phyloP scores from a whole-genome alignment of 192 early-diverging fungal genomes.

The Rhizophagus prolifer region DNA sequence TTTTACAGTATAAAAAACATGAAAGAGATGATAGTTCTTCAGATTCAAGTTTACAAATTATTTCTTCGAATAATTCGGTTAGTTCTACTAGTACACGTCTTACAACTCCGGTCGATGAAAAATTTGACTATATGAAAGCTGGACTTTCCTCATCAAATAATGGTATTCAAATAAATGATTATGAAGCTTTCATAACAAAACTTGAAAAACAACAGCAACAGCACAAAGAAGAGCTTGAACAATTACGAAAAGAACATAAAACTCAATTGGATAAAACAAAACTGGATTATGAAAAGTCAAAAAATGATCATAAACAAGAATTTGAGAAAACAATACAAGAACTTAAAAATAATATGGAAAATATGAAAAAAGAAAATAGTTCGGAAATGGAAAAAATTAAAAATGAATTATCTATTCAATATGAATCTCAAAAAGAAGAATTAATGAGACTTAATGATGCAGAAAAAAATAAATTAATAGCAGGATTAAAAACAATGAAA shows the following conservation, averaged over 20 bases:
- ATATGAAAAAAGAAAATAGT: neutral
- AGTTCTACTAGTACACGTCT: neutral
- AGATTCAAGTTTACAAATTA: neutral
- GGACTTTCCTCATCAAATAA: neutral
- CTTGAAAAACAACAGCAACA: constrained; percentile 4
- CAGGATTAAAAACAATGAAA: neutral
- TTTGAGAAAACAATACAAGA: neutral
- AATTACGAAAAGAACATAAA: neutral
- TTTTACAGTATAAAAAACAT: constrained; percentile 5
- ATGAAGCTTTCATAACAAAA: neutral
- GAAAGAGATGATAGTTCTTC: constrained; percentile 1
- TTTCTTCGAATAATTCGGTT: neutral
- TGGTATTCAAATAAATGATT: neutral
- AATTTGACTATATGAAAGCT: neutral
- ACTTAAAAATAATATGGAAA: constrained; percentile 5
- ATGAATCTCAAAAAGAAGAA: neutral
- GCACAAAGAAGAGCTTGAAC: neutral
- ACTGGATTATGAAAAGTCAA: too few relatives aligned
- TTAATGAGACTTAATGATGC: neutral
- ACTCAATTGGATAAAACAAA: neutral
- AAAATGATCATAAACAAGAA: neutral
- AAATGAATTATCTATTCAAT: neutral
- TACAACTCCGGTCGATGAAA: neutral
- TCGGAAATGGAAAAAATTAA: neutral
- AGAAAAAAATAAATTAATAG: neutral